Base-by-base conservation (phyloP, 495 filamentous ascomycete species). In the Glutinoglossum americanum region DNA sequence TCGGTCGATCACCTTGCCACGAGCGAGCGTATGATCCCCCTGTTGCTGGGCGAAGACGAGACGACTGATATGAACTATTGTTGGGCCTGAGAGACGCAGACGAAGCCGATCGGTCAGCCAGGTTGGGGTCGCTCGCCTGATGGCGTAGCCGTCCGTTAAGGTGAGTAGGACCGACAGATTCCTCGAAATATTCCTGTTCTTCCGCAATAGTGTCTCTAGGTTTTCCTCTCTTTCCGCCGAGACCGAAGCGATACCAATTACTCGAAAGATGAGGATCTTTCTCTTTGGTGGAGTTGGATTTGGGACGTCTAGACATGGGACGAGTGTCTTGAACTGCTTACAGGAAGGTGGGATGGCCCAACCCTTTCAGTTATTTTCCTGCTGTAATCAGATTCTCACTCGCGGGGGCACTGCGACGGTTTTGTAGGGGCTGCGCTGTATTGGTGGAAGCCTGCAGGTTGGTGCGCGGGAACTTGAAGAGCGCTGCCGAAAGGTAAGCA, bases 371-470 rank as follows among this genome's bases (percentile, higher is more conserved):
- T 53, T 3, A 8, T 15, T 53, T 53, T n/a, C 6, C 10, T 49
- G 47, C 47, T 49, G 8, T 49, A 17, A 10, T 27, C 19, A n/a
- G 28, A 53, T 53, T 53, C 25, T 53, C 9, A 53, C 49, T 53
- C 49, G 49, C 49, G 28, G 49, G 49, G 49, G 49, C 15, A 17
- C 49, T 8, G 25, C 49, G 49, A 53, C 49, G 49, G 49, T 53
- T 53, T 53, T 53, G 49, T 53, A 32, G 28, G 23, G 49, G 49
- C 19, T 53, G 49, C 6, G 19, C 49, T 13, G 49, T 53, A 53
- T 53, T 53, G 49, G 49, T 32, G 23, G 49, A 53, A 13, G 49
- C 49, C 49, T 53, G 49, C 49, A 53, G 49, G 49, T 45, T 28
- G 23, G 49, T 53, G 49, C 49, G 49, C 49, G 49, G 49, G 49